Evolutionary conservation across 2,329 filamentous ascomycete species (phyloP), one percentile per base, ranked within the genome.

Genomic region (Ophiocordyceps camponoti-leonardi): DNA sequence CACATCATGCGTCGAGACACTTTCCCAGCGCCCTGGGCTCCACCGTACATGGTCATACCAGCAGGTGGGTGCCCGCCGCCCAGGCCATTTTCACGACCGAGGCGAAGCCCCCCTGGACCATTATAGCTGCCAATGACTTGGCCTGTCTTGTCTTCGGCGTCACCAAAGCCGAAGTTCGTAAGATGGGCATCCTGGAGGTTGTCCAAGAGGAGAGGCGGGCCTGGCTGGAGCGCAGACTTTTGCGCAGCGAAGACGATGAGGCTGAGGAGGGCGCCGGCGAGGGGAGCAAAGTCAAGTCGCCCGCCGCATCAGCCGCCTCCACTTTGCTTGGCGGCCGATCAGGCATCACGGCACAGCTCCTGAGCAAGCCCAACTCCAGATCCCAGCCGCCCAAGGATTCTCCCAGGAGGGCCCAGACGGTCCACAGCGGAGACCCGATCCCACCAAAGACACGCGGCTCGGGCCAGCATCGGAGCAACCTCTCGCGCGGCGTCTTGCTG

Each of bases 11-110:
- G 10, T 62, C 59, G 35, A 65, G 62, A 18, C 56, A 62, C 45
- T 67, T 71, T 22, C 65, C 75, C 2, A 64, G 64, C 16, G 60
- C 67, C n/a, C 52, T 75, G 2, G 71, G 68, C 12, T 68, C 81
- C 16, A 68, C 73, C 11, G 73, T 85, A n/a, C 90, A 95, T 61
- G 83, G 83, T 10, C 88, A 95, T 62, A 83, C 86, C 47, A 92
- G 85, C 55, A 79, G 92, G 61, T 94, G 87, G 79, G 81, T 84
- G 14, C 87, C 87, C 8, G 85, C 86, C 40, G 85, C 90, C 6
- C 92, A 98, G 61, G 92, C 92, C 45, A 95, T 98, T 47, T 98
- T 98, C 60, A 93, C 90, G 8, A 98, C 92, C n/a, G 86, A 94
- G 61, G 75, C 84, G 14, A 79, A 83, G 51, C 76, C 86, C 10